Evolutionary conservation across 2,329 filamentous ascomycete genomes (phyloP), one percentile per base, ranked within the genome.

Genomic region (Arthrobotrys iridis): DNA sequence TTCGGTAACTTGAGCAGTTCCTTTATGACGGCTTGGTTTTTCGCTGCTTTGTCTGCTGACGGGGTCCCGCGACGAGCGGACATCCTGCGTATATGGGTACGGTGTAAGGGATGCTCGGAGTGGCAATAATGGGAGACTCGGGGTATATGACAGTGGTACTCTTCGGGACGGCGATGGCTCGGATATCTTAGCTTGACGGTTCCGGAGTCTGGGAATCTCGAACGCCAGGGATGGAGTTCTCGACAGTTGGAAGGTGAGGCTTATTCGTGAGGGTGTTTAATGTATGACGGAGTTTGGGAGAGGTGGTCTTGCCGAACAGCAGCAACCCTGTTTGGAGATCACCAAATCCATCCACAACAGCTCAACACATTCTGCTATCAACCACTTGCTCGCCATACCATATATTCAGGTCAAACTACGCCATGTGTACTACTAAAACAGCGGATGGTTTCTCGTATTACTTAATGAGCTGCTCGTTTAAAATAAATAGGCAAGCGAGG

Each of bases 11-110:
- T 99, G 82, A 98, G 86, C 79, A 99, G 88, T 81, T 88, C 93
- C 86, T 98, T 98, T 83, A 99, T 92, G 46, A 93, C 96, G 82
- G 90, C 89, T 83, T 92, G 90, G 84, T 99, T 99, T 84, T 96
- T 91, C 80, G 93, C 93, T 80, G 93, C 92, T 83, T 92, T 90
- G 84, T 96, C 92, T 79, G 92, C 91, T 78, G 89, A 89, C 81
- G 92, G 89, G 83, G 93, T 92, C 52, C 50, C 68, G 75, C 88
- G 85, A 82, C 92, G 88, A 85, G 92, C 88, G 80, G 92, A 95
- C 92, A 96, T 96, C 78, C 79, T 83, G 76, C 30, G 30, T 50
- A 57, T 66, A 13, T 13, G 37, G 10, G 35, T 35, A 13, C 30
- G 30, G 28, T 46, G 60, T 57, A 59, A 43, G 28, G 20, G 30